Evolutionary conservation across 1,284 basidiomycete genomes (phyloP), one percentile per base, ranked within the genome.

Genomic region (Ganoderma resinaceum): DNA sequence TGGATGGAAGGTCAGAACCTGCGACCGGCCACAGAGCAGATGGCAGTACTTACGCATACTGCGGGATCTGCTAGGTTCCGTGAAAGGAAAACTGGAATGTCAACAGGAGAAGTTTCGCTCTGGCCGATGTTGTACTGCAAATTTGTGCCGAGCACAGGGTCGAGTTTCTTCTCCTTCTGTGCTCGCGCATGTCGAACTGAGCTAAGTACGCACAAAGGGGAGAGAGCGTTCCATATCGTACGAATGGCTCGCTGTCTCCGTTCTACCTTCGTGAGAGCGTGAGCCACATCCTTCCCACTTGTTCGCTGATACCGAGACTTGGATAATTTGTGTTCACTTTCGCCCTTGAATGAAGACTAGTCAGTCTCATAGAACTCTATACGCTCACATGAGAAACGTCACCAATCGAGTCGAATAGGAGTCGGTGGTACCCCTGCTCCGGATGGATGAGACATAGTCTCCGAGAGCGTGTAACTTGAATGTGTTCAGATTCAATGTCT

Each of bases 381-480:
- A 49, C 12, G 46, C 26, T 11, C 23, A 23, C n/a, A n/a, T n/a
- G n/a, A 12, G 23, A 23, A 49, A 49, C 26, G n/a, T 49, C 20
- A 49, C 46, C 23, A 49, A 23, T 49, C 46, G 23, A 26, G 46
- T 49, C 3, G 46, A 49, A 49, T 49, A 49, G 4, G 46, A 49
- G 7, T 49, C 46, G 12, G 73, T 74, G 2, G 75, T 71, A 0
- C 77, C 77, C 29, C 73, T 66, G 14, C 7, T 4, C 1, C 38
- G 61, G 55, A 77, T 74, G 5, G 59, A 67, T 11, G 29, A 3
- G 2, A 69, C 58, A 60, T 75, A 75, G 68, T 78, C 73, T 1
- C 74, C 76, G 14, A 78, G 65, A 3, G 67, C 42, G 65, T 78
- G 77, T 0, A 74, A 14, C 57, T 80, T 80, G 57, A 66, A 75